Conservation (phyloP, 768 basidiomycete genomes). For the Boletales sp. region DNA sequence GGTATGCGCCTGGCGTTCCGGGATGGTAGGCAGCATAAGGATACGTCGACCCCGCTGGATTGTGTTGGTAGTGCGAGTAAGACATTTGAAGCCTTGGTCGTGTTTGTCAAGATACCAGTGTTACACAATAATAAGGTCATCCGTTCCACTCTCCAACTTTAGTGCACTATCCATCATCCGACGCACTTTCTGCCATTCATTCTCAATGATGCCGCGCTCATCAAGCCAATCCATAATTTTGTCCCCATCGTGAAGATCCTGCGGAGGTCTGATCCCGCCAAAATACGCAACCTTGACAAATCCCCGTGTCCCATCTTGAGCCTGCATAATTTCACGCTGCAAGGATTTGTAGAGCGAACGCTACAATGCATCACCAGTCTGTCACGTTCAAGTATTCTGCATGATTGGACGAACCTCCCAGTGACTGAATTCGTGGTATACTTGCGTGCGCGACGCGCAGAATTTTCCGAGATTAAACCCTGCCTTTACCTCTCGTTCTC, state of each 20-base stretch:
- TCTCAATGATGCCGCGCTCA: conserved; percentile 58
- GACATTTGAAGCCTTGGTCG: conserved; percentile 18
- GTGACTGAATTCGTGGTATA: conserved; percentile 72
- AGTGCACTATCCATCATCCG: conserved; percentile 73
- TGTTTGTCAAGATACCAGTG: neutral
- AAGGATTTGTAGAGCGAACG: conserved; percentile 62
- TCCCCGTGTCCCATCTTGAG: conserved; percentile 39
- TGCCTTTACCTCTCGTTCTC: conserved; percentile 11
- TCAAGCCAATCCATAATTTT: conserved; percentile 82
- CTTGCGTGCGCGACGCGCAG: conserved; percentile 63
- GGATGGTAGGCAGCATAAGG: conserved; percentile 62
- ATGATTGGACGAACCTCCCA: conserved; percentile 65
- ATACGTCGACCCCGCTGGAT: conserved; percentile 52
- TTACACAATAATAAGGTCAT: conserved; percentile 12
- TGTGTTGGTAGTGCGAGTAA: conserved; percentile 35
- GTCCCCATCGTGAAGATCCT: conserved; percentile 70
- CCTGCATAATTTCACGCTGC: conserved; percentile 52
- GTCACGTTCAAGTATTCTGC: neutral
- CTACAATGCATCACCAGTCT: conserved; percentile 35
- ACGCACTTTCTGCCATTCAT: conserved; percentile 68
- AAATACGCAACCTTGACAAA: conserved; percentile 61
- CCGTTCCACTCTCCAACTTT: conserved; percentile 56
- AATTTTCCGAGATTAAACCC: conserved; percentile 75
- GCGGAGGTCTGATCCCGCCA: conserved; percentile 55
- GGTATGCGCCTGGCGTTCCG: conserved; percentile 44